A percentile compares a stretch with the other conserved stretches of the same genome.
Conservation (phyloP, 768 basidiomycete genomes). For the Trametopsis cervina region DNA sequence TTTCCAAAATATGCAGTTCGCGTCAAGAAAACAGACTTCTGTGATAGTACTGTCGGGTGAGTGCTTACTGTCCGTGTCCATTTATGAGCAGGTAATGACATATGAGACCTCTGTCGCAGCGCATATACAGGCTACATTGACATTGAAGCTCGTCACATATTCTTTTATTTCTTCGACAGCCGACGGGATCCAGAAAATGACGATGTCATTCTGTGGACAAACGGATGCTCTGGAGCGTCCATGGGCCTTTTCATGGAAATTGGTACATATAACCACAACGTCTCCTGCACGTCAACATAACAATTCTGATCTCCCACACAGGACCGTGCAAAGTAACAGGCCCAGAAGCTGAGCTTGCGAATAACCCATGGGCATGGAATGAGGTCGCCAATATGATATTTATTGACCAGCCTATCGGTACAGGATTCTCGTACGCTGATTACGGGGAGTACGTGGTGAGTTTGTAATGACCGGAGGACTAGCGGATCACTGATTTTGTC, state of each 20-base stretch:
- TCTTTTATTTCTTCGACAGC: constrained; percentile 45
- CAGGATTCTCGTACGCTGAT: constrained; percentile 35
- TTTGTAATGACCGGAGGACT: not conserved
- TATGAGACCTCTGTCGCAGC: constrained; percentile 23
- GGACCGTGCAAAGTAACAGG: constrained; percentile 64
- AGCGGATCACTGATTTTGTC: too few relatives aligned
- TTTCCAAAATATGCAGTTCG: constrained; percentile 38
- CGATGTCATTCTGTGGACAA: constrained; percentile 28
- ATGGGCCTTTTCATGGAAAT: constrained; percentile 42
- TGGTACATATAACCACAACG: constrained; percentile 20
- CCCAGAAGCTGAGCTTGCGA: constrained; percentile 36
- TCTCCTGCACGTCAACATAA: not conserved
- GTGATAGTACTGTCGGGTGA: constrained; percentile 30
- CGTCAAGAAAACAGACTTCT: constrained; percentile 34
- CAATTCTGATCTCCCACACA: constrained; percentile 59
- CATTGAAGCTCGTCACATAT: constrained; percentile 42
- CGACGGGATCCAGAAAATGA: constrained; percentile 27
- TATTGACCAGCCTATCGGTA: constrained; percentile 30
- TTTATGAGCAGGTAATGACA: not conserved
- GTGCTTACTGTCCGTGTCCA: not conserved
- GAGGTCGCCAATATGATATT: constrained; percentile 47
- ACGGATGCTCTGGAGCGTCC: constrained; percentile 28
- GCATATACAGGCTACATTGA: constrained; percentile 71
- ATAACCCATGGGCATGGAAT: constrained; percentile 57
- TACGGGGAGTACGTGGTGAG: constrained; percentile 49